A percentile compares a stretch with the other conserved stretches of the same genome.
Evolutionary conservation across 805 yeast genomes (phyloP).

Genomic region (Saturnispora sekii): DNA sequence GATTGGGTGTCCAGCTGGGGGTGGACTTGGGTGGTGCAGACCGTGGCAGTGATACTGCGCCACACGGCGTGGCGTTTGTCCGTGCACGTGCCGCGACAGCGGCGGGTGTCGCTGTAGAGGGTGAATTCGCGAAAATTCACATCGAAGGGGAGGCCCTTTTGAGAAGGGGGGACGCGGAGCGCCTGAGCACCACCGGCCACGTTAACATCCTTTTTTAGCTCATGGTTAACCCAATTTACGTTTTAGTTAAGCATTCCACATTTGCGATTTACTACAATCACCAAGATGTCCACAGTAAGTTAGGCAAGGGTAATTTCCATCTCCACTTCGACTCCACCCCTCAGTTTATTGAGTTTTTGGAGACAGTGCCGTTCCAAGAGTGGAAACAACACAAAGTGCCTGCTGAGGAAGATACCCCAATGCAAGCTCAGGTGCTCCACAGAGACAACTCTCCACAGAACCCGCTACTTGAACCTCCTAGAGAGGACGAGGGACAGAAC

Average conservation of each 20-base stretch:
- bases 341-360: constrained; percentile 3
- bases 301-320: constrained; percentile 5
- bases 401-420: neutral
- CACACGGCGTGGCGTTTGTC: constrained; percentile 1
- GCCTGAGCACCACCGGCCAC: constrained; percentile 7
- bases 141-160: constrained; percentile 2
- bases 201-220: constrained; percentile 6
- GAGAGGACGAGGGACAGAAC: constrained; percentile 4
- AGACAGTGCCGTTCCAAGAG: constrained; percentile 3
- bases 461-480: constrained; percentile 8
- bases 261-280: constrained; percentile 5
- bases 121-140: constrained; percentile 4
- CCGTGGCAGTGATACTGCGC: neutral
- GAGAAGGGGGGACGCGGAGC: constrained; percentile 7
- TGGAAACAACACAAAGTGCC: constrained; percentile 6
- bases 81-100: neutral
- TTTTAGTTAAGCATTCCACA: constrained; percentile 3
- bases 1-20: constrained; percentile 69
- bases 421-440: constrained; percentile 1
- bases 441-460: constrained; percentile 6
- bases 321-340: constrained; percentile 3
- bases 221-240: constrained; percentile 3
- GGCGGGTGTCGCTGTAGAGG: constrained; percentile 1
- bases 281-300: neutral
- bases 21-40: constrained; percentile 73